Percentiles rank a stretch among this genome's conserved stretches.
These are phyloP conservation scores for Lasiosphaeriaceae sp. DNA, from an alignment of 495 filamentous ascomycete genomes.

Conservation along the genomic window DNA sequence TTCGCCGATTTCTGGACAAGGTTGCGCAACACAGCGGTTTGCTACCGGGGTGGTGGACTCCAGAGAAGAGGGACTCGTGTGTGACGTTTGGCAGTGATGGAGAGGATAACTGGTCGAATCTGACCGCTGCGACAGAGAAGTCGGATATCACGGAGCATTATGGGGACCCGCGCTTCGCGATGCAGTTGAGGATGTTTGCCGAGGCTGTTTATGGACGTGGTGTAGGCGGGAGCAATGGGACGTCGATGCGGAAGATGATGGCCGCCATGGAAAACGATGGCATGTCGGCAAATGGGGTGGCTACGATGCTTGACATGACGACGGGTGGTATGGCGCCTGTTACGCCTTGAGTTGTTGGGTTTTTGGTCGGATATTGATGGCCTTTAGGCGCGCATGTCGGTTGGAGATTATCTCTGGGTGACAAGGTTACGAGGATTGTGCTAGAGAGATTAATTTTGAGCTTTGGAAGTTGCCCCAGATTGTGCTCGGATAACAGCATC, in stretches of 20 bases:
- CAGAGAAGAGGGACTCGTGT: conserved; percentile 27
- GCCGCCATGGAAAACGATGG: not conserved
- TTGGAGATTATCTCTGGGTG: no score
- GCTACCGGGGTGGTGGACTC: conserved; percentile 45
- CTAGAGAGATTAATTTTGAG: no score
- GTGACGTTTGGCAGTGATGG: conserved; percentile 16
- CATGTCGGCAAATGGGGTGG: no score
- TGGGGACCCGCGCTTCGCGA: conserved; percentile 31
- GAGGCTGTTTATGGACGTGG: conserved; percentile 15
- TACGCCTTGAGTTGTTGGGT: not conserved
- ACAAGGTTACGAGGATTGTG: no score
- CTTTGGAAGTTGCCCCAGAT: no score
- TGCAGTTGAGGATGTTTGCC: conserved; percentile 40
- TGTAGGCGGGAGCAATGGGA: conserved; percentile 3
- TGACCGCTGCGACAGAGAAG: conserved; percentile 28
- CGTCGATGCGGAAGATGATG: not conserved
- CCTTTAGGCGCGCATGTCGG: no score
- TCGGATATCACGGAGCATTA: conserved; percentile 38
- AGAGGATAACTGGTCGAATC: conserved; percentile 12
- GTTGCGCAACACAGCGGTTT: conserved; percentile 15
- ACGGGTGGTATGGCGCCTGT: not conserved
- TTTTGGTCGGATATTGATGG: no score
- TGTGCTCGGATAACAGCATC: no score
- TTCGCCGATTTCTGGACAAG: conserved; percentile 17
- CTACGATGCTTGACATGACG: no score